A percentile compares a stretch with the other conserved stretches of the same genome.
Evolutionary conservation across 23 red algal genomes (phyloP).

Genomic region (Gracilaria gracilis): DNA sequence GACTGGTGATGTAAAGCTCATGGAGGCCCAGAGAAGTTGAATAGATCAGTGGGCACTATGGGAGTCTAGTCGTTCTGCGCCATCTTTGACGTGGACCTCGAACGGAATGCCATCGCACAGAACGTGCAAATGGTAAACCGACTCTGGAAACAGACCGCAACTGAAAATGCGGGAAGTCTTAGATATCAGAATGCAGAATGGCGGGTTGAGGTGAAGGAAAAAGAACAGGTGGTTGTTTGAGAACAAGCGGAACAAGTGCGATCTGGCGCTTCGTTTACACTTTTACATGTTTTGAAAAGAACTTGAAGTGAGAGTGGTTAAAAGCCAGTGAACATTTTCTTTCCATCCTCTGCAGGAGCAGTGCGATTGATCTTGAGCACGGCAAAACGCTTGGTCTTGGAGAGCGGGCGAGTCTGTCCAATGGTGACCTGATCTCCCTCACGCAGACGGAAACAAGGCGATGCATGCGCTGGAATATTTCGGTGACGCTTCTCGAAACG

Average conservation of each 20-base stretch:
- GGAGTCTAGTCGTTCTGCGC: constrained; percentile 43
- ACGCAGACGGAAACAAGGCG: constrained; percentile 93
- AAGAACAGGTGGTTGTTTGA: neutral
- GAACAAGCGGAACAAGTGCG: neutral
- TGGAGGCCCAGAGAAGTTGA: constrained; percentile 47
- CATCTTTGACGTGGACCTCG: constrained; percentile 8
- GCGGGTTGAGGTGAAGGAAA: neutral
- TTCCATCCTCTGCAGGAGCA: constrained; percentile 84
- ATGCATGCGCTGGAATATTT: constrained; percentile 96
- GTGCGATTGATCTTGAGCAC: constrained; percentile 93
- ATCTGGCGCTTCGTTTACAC: constrained; percentile 11
- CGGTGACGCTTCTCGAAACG: constrained; percentile 99
- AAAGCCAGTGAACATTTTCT: constrained; percentile 95
- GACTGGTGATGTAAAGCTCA: constrained; percentile 46
- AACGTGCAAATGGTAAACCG: constrained; percentile 14
- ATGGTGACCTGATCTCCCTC: constrained; percentile 99
- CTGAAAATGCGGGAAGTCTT: constrained; percentile 4
- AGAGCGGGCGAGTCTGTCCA: constrained; percentile 90
- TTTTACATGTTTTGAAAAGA: constrained; percentile 47
- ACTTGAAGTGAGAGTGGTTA: constrained; percentile 52
- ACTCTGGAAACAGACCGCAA: constrained; percentile 32
- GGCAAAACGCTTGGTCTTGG: constrained; percentile 98
- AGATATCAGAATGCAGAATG: neutral
- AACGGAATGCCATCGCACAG: constrained; percentile 9
- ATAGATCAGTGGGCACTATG: constrained; percentile 57